Base-by-base conservation (phyloP, 2,329 filamentous ascomycete species). In the Trichoderma sp. region DNA sequence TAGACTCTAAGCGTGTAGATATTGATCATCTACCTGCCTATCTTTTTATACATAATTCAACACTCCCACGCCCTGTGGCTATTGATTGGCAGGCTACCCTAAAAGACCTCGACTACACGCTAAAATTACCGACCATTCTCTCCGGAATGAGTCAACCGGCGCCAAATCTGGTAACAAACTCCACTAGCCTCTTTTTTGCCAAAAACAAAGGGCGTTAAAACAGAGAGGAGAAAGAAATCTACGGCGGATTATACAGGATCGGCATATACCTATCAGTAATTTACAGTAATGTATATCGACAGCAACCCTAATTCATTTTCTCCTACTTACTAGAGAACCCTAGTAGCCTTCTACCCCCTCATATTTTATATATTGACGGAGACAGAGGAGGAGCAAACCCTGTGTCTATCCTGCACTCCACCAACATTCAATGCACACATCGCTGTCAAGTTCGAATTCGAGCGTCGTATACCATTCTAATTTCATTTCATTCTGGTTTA, bases 401-500 rank as follows among this genome's bases (percentile, higher is more conserved):
- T 5, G 28, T 16, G 14, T 4, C 28, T 10, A 18, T 46, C 6
- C 28, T 30, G 7, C 10, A 32, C 24, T 26, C 55, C 34, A 52
- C 49, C n/a, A 4, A 43, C 4, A 11, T 5, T 18, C 28, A 13
- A 10, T 2, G 4, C 43, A 52, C 16, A 46, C 43, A 10, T 46
- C 18, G n/a, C 43, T 21, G 4, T 46, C 18, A 46, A n/a, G 8
- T 52, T 32, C 18, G 5, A 26, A 14, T n/a, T 32, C 18, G 18
- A 30, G 5, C 3, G 5, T 60, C 30, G 8, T 24, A 43, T 39
- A 24, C 43, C 71, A 70, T 72, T 70, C 58, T 69, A 70, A 73
- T 71, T 64, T 58, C 39, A 16, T n/a, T 60, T 67, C 56, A 67
- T 67, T 67, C 65, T 39, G 56, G 28, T 49, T 55, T 52, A 24